These are phyloP conservation scores for Vigna unguiculata DNA, from an alignment of 306 rosid genomes.

Conservation along the genomic window DNA sequence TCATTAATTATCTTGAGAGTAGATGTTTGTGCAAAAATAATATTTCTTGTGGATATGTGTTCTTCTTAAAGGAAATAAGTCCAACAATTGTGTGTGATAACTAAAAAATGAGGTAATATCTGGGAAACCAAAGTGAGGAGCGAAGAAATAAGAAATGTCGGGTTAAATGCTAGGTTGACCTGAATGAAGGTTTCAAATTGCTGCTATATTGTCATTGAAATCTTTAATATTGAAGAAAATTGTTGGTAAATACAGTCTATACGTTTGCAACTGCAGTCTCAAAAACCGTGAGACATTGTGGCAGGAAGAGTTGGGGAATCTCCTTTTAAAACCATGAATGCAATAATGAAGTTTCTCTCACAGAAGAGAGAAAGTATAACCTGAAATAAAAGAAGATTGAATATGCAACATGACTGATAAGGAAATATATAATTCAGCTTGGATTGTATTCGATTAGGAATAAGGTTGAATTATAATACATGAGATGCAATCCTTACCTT, in stretches of 20 bases:
- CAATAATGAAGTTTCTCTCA: not conserved
- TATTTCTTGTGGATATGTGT: conserved; percentile 13
- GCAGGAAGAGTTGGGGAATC: too few species aligned
- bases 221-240: not conserved
- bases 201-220: too few species aligned
- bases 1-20: conserved; percentile 8
- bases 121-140: not conserved
- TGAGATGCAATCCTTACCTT: too few species aligned
- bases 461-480: too few species aligned
- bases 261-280: too few species aligned
- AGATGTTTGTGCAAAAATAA: conserved; percentile 12
- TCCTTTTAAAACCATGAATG: not conserved
- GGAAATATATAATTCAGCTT: conserved; percentile 5
- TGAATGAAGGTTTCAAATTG: not conserved
- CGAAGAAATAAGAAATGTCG: conserved; percentile 13
- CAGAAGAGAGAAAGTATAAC: not conserved
- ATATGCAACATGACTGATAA: not conserved
- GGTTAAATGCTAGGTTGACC: too few species aligned
- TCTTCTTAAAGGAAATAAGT: conserved; percentile 6
- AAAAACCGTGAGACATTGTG: too few species aligned
- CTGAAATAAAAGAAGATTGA: not conserved
- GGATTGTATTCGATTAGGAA: not conserved
- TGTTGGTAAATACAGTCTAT: too few species aligned
- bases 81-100: not conserved
- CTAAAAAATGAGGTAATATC: not conserved